These are phyloP conservation scores for Coemansia sp. DNA, from an alignment of 192 early-diverging fungal genomes.

Conservation along the genomic window DNA sequence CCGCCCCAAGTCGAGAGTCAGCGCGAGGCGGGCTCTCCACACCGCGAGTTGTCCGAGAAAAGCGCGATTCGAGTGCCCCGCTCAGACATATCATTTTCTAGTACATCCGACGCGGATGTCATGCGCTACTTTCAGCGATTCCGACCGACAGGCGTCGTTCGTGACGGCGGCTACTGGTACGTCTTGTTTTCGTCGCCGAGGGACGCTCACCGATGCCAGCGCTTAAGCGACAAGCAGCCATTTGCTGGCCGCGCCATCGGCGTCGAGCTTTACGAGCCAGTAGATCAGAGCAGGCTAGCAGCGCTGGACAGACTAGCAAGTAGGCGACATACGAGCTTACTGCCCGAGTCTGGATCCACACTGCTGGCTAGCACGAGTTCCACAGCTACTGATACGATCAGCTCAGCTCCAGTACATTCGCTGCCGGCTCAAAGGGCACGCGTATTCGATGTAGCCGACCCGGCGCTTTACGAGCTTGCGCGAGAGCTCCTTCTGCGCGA, in stretches of 20 bases:
- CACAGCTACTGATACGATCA: background rate
- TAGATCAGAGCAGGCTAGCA: constrained; percentile 6
- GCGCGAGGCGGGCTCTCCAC: background rate
- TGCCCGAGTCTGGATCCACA: background rate
- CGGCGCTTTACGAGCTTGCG: constrained; percentile 19
- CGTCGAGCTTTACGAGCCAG: constrained; percentile 48
- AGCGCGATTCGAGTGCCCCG: constrained; percentile 43
- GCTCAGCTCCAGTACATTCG: background rate
- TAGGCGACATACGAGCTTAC: background rate
- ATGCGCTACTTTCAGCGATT: constrained; percentile 43
- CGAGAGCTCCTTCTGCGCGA: constrained; percentile 51
- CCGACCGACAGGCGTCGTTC: constrained; percentile 28
- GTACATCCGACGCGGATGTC: constrained; percentile 30
- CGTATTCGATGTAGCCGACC: constrained; percentile 17
- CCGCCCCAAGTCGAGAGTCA: background rate
- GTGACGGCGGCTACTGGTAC: constrained; percentile 51
- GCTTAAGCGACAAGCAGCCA: constrained; percentile 39
- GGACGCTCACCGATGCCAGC: constrained; percentile 55
- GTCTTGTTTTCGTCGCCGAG: constrained; percentile 44
- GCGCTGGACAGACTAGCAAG: constrained; percentile 23
- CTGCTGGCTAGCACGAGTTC: background rate
- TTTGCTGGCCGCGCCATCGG: constrained; percentile 43
- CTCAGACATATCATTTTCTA: constrained; percentile 52
- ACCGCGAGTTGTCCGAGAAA: background rate
- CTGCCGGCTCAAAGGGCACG: constrained; percentile 28